phyloP scores from a whole-genome alignment of 108 stramenopile species.

The Ochromonas danica region DNA sequence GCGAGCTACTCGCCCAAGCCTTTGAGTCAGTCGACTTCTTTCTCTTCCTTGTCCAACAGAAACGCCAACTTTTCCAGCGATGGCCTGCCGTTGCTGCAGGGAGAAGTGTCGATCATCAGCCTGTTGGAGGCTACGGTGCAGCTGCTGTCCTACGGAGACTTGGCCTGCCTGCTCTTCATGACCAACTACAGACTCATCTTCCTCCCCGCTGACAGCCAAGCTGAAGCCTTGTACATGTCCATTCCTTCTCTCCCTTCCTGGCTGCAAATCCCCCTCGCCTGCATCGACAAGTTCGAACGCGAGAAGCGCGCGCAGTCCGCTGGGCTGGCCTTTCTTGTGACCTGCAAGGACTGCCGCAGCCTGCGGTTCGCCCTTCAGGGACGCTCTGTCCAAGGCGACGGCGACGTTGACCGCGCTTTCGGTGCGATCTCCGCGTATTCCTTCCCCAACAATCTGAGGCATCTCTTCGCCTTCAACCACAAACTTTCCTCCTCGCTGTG shows the following conservation, averaged over 20 bases:
- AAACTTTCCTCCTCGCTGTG: too few relatives aligned
- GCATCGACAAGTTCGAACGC: slow-evolving; percentile 20
- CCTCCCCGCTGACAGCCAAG: neutral
- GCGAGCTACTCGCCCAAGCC: too few relatives aligned
- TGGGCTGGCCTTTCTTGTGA: neutral
- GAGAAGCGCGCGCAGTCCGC: slow-evolving; percentile 1
- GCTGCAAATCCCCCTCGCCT: neutral
- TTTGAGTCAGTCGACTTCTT: too few relatives aligned
- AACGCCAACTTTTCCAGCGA: neutral
- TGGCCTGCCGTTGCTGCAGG: neutral
- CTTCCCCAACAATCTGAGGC: slow-evolving; percentile 30
- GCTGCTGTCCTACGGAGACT: neutral
- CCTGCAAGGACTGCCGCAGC: slow-evolving; percentile 2
- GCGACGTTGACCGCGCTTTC: slow-evolving; percentile 17
- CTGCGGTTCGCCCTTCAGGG: neutral
- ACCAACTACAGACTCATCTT: slow-evolving; percentile 26
- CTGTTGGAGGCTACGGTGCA: neutral
- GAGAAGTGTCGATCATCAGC: neutral
- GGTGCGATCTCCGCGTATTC: slow-evolving; percentile 7
- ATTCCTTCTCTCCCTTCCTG: slow-evolving; percentile 5
- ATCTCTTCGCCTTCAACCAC: slow-evolving; percentile 33
- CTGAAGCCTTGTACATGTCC: neutral
- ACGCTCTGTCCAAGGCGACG: neutral
- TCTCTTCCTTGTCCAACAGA: too few relatives aligned
- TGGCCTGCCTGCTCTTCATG: neutral